Evolutionary conservation across 345 rosid genomes (phyloP), one percentile per base, ranked within the genome.

Genomic region (Combretum micranthum): DNA sequence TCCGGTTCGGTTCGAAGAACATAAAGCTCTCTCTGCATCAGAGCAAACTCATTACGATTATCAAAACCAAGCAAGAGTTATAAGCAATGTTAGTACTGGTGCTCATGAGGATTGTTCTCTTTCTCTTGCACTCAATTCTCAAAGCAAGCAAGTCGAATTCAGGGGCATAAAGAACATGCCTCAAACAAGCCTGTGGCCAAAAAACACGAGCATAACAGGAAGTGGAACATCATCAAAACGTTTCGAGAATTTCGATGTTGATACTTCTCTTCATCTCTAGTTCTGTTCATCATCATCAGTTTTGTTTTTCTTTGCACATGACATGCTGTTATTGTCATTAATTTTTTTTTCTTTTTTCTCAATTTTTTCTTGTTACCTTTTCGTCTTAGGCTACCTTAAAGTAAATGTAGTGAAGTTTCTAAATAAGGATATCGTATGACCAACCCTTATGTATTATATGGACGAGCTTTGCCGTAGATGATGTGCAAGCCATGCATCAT

Each of bases 261-360:
- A 86, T 72, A 86, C 89, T 19, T 83, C 89, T 58, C 94, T 86
- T 59, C 89, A 77, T 74, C 83, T 86, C 59, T 86, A 86, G 71
- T 61, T 32, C 47, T 13, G 43, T 44, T 44, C 25, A 48, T 21
- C 20, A 4, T 22, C 13, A 18, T 10, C 9, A n/a, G 5, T 39
- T 50, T 44, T 44, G 45, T 22, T 54, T 57, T 47, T 51, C 17
- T 7, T 22, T 3, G 3, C 14, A 50, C 43, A 51, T 44, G 42
- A 26, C 17, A 47, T 13, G 17, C 15, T 45, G 22, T n/a, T n/a
- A n/a, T 47, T 10, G 44, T 51, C 19, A 16, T 17, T 22, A 23
- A 26, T 47, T 13, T 49, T 42, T 45, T 46, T 25, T 14, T 20
- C 13, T 57, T 58, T 18, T n/a, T n/a, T n/a, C n/a, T n/a, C n/a